Evolutionary conservation across 2,329 filamentous ascomycete species (phyloP).

Genomic region (Cercospora canescens): DNA sequence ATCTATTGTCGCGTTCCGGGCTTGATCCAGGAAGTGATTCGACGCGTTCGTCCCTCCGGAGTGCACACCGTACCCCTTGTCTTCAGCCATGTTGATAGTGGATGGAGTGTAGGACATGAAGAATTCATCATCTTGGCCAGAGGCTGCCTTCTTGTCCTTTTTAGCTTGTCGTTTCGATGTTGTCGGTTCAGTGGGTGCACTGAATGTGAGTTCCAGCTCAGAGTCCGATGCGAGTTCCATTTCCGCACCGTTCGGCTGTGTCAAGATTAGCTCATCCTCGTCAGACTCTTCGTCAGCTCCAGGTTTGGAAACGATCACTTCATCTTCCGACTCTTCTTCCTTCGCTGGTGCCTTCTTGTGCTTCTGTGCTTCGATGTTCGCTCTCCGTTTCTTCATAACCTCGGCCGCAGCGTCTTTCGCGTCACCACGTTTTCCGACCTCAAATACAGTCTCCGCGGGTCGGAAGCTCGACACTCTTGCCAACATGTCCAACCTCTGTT

Average conservation of each 20-base stretch:
- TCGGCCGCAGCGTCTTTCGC: slow-evolving; percentile 65
- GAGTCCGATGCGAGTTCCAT: slow-evolving; percentile 51
- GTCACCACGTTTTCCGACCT: slow-evolving; percentile 76
- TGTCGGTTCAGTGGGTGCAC: slow-evolving; percentile 34
- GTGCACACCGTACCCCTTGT: slow-evolving; percentile 90
- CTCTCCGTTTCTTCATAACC: slow-evolving; percentile 71
- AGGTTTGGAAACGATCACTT: slow-evolving; percentile 40
- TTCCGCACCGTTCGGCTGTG: slow-evolving; percentile 34
- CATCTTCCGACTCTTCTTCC: slow-evolving; percentile 23
- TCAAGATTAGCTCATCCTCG: slow-evolving; percentile 39
- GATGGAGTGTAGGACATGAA: slow-evolving; percentile 97
- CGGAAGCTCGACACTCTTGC: slow-evolving; percentile 85
- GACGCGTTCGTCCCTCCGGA: slow-evolving; percentile 62
- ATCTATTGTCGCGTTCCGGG: slow-evolving; percentile 88
- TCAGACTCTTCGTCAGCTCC: slow-evolving; percentile 45
- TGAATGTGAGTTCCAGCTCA: slow-evolving; percentile 55
- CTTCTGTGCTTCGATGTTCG: slow-evolving; percentile 64
- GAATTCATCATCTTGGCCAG: slow-evolving; percentile 81
- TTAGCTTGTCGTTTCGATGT: slow-evolving; percentile 19
- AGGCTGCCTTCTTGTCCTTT: slow-evolving; percentile 37
- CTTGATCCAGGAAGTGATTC: slow-evolving; percentile 81
- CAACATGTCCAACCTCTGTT: slow-evolving; percentile 80
- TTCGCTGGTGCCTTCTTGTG: slow-evolving; percentile 35
- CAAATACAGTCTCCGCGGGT: slow-evolving; percentile 94
- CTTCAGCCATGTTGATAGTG: slow-evolving; percentile 77